These are phyloP conservation scores for Trichosporon sp. DNA, from an alignment of 1,284 basidiomycete genomes.

Conservation along the genomic window DNA sequence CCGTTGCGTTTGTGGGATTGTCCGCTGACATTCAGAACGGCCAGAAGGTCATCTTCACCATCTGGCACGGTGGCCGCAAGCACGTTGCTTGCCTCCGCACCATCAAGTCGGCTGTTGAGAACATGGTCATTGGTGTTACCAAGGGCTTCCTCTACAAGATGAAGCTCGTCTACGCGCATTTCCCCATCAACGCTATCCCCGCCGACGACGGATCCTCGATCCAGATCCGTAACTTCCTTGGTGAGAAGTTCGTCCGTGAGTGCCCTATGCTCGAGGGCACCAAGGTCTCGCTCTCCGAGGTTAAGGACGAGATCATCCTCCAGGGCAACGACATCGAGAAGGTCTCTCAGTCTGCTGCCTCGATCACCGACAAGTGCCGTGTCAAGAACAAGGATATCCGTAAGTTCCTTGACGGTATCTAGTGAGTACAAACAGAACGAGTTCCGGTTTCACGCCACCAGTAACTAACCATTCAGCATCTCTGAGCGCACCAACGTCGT, in stretches of 20 bases:
- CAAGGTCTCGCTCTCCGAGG: conserved; percentile 83
- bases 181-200: conserved; percentile 99
- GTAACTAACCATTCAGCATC: conserved; percentile 30
- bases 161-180: conserved; percentile 99
- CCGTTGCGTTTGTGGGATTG: neutral
- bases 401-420: conserved; percentile 71
- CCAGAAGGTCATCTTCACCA: conserved; percentile 83
- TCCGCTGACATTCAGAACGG: conserved; percentile 40
- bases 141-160: conserved; percentile 99
- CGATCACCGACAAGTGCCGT: conserved; percentile 89
- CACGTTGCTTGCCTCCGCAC: conserved; percentile 98
- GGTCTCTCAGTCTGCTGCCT: conserved; percentile 94
- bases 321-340: conserved; percentile 94
- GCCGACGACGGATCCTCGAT: conserved; percentile 74
- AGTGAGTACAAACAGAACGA: conserved; percentile 49
- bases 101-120: conserved; percentile 89
- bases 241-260: conserved; percentile 80
- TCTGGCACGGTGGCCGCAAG: conserved; percentile 98
- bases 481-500: conserved; percentile 50
- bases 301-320: conserved; percentile 92
- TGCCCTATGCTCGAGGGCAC: conserved; percentile 92
- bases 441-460: neutral
- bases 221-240: conserved; percentile 95
- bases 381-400: conserved; percentile 98
- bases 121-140: conserved; percentile 97